Percentiles rank a stretch among this genome's conserved stretches.
phyloP scores from a whole-genome alignment of 164 flowering plant species.

The Buxus sempervirens region DNA sequence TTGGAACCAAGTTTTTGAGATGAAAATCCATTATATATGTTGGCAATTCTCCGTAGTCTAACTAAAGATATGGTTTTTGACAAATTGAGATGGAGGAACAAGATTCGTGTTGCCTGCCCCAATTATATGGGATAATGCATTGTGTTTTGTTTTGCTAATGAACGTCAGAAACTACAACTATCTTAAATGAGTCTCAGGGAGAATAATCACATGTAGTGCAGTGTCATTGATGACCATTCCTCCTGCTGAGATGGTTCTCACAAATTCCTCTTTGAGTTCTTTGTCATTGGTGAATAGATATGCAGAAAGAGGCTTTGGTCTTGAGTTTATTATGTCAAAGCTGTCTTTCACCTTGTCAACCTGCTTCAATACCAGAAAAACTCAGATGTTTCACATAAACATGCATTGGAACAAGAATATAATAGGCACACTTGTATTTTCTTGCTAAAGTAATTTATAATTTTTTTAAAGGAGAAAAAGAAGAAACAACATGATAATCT shows the following conservation, averaged over 20 bases:
- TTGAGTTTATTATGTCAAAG: constrained; percentile 51
- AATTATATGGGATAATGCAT: too few relatives aligned
- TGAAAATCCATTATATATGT: too few relatives aligned
- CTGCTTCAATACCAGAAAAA: constrained; percentile 28
- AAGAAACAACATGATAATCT: background rate
- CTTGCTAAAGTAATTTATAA: background rate
- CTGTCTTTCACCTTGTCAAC: constrained; percentile 77
- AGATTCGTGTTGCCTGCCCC: too few relatives aligned
- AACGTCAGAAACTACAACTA: too few relatives aligned
- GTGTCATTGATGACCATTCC: constrained; percentile 78
- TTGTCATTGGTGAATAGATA: constrained; percentile 77
- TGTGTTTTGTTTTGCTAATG: too few relatives aligned
- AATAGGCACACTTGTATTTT: background rate
- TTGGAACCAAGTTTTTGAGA: too few relatives aligned
- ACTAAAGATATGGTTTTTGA: too few relatives aligned
- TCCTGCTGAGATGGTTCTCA: constrained; percentile 62
- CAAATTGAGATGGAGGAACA: too few relatives aligned
- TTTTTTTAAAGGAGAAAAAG: background rate
- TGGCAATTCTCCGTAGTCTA: too few relatives aligned
- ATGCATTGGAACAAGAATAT: background rate
- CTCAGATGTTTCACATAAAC: background rate
- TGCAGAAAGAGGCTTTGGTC: constrained; percentile 92
- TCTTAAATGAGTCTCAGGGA: background rate
- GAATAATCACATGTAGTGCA: constrained; percentile 53
- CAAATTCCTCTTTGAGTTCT: constrained; percentile 66